Base-by-base conservation (phyloP, 2,329 filamentous ascomycete genomes). In the Bipolaris victoriae region DNA sequence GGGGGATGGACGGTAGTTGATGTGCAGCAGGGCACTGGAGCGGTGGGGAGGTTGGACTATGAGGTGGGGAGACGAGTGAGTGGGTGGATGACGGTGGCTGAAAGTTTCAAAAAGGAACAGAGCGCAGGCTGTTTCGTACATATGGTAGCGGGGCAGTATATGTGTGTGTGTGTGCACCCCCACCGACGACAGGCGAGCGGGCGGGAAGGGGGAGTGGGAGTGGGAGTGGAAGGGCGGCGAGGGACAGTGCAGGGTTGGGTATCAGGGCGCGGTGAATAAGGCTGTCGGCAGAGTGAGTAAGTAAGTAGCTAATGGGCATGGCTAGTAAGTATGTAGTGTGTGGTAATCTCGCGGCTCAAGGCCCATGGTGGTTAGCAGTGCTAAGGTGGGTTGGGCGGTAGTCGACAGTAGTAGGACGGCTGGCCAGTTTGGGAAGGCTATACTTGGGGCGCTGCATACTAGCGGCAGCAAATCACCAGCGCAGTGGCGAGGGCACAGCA, bases 371-470 rank as follows among this genome's bases (percentile, higher is more conserved):
- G 49, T 24, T 37, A 24, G 40, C 41, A 46, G 36, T 29, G 24
- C 24, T 33, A 33, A 24, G 29, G 37, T 35, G 7, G 15, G 20
- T 29, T 29, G 22, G 22, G 22, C 26, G 1, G 26, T 6, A 10
- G 29, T 11, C 26, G 1, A 9, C 3, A 10, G 29, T 11, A 31
- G 29, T 13, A 11, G 29, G 10, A 3, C 2, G n/a, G 20, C 31
- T 10, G 49, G 53, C 65, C 52, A 50, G 22, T 65, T 66, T 59
- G 61, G 64, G 64, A 40, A 33, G 53, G 29, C 10, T 31, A 13
- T 31, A 31, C 29, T 31, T 31, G 29, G 29, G 29, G 29, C 29
- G 29, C 29, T 11, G 29, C 10, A 3, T 3, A 29, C 7, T 29
- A 29, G 24, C 24, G 24, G 24, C 24, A 26, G 24, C 24, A 26